Conservation (phyloP, 352 stramenopile species). For the Pelagophyceae sp. region DNA sequence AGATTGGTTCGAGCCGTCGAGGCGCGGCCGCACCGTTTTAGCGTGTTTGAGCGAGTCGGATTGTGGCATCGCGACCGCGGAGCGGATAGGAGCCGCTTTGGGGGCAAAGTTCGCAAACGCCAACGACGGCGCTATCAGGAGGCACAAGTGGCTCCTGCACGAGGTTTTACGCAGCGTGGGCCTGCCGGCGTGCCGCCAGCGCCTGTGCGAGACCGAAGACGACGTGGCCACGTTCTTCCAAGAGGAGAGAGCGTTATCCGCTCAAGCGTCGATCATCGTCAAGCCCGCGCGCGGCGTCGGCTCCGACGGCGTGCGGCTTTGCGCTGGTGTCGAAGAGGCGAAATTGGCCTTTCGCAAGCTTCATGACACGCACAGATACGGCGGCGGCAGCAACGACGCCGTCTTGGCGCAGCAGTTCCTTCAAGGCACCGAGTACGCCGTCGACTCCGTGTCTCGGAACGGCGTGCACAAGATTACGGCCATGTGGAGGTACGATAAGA, state of each 20-base stretch:
- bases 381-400: constrained; percentile 28
- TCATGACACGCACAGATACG: constrained; percentile 43
- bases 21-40: too few relatives aligned
- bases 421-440: constrained; percentile 80
- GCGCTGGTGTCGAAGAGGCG: constrained; percentile 65
- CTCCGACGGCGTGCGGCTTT: constrained; percentile 85
- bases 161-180: background rate
- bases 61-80: constrained; percentile 15
- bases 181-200: background rate
- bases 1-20: background rate
- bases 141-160: constrained; percentile 19
- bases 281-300: constrained; percentile 83
- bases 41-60: constrained; percentile 1
- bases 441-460: constrained; percentile 86
- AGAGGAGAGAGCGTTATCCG: background rate
- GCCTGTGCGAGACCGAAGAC: background rate
- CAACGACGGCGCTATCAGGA: background rate
- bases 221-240: constrained; percentile 62
- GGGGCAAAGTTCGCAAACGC: background rate
- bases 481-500: constrained; percentile 94
- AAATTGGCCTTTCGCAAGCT: constrained; percentile 64
- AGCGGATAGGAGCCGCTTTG: background rate
- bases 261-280: constrained; percentile 44
- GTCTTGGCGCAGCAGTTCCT: constrained; percentile 27
- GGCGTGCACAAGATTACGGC: constrained; percentile 85